Conservation (phyloP, 495 filamentous ascomycete species). For the Penicillium goetzii region DNA sequence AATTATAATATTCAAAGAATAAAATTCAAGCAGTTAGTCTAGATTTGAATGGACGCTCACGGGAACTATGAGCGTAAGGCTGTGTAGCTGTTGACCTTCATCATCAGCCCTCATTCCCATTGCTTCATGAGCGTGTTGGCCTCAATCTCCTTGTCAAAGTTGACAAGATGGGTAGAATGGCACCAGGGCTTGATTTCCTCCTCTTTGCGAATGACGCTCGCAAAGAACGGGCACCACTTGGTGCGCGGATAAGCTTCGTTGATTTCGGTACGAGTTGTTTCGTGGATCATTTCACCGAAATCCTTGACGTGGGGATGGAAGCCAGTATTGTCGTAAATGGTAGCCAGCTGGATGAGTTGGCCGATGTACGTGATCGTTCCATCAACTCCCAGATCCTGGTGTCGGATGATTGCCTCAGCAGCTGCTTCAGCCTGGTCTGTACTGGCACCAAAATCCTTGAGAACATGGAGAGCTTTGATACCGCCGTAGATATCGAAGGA, state of each 20-base stretch:
- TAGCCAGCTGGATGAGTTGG: slow-evolving; percentile 74
- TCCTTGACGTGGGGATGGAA: slow-evolving; percentile 27
- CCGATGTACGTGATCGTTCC: slow-evolving; percentile 71
- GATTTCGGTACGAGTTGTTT: slow-evolving; percentile 19
- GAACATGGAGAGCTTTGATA: slow-evolving; percentile 59
- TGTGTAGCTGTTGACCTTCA: no score
- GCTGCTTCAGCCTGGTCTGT: slow-evolving; percentile 55
- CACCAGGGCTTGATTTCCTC: slow-evolving; percentile 68
- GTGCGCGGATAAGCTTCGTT: slow-evolving; percentile 28
- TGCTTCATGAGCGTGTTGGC: slow-evolving; percentile 63
- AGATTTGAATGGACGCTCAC: no score
- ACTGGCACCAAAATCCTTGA: slow-evolving; percentile 47
- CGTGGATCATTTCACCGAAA: slow-evolving; percentile 24
- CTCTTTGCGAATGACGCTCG: slow-evolving; percentile 57
- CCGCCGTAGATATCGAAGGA: slow-evolving; percentile 52
- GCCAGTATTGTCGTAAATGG: slow-evolving; percentile 65
- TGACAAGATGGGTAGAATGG: slow-evolving; percentile 70
- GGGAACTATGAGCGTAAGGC: no score
- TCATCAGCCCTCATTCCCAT: slow-evolving; percentile 22
- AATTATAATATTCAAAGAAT: no score
- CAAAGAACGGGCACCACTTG: slow-evolving; percentile 32
- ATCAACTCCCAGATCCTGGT: slow-evolving; percentile 66
- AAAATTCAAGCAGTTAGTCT: no score
- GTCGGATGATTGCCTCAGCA: slow-evolving; percentile 74
- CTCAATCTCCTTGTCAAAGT: slow-evolving; percentile 64